Evolutionary conservation across 768 basidiomycete genomes (phyloP).

Genomic region (Mrakia gelida): DNA sequence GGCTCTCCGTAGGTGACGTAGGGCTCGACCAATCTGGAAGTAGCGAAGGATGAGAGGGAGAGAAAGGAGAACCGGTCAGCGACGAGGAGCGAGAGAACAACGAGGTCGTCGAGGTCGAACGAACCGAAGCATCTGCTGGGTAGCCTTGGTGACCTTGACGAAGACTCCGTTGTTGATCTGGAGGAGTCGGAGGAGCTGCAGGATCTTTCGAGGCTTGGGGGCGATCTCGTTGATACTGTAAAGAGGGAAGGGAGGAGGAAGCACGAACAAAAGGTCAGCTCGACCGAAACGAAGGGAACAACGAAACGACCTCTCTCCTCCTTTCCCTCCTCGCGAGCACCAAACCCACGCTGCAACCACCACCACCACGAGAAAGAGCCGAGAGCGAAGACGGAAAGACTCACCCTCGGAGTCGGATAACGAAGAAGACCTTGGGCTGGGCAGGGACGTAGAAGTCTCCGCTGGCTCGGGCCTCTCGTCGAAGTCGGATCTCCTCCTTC

Average conservation of each 20-base stretch:
- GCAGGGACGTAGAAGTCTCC: constrained; percentile 98
- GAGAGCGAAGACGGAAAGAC: constrained; percentile 43
- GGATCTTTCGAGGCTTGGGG: constrained; percentile 97
- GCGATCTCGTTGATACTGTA: constrained; percentile 98
- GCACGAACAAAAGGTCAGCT: not conserved
- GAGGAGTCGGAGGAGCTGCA: constrained; percentile 95
- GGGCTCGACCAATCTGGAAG: constrained; percentile 69
- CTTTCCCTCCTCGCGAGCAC: not conserved
- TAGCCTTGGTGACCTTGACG: constrained; percentile 92
- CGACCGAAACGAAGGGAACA: not conserved
- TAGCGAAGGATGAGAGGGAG: not conserved
- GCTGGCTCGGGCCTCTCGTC: constrained; percentile 81
- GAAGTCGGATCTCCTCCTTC: constrained; percentile 92
- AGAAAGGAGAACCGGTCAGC: not conserved
- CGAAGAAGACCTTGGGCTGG: constrained; percentile 95
- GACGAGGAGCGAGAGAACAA: not conserved
- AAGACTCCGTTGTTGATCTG: constrained; percentile 99
- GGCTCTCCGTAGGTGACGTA: constrained; percentile 98
- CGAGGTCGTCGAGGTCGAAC: not conserved
- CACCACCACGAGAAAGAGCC: not conserved
- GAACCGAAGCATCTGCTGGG: constrained; percentile 88
- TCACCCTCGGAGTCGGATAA: constrained; percentile 92
- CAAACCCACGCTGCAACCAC: not conserved
- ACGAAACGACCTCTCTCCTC: not conserved
- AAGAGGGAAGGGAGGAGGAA: not conserved